phyloP scores from a whole-genome alignment of 495 filamentous ascomycete genomes.

The Pseudoneurospora amorphoporcata region DNA sequence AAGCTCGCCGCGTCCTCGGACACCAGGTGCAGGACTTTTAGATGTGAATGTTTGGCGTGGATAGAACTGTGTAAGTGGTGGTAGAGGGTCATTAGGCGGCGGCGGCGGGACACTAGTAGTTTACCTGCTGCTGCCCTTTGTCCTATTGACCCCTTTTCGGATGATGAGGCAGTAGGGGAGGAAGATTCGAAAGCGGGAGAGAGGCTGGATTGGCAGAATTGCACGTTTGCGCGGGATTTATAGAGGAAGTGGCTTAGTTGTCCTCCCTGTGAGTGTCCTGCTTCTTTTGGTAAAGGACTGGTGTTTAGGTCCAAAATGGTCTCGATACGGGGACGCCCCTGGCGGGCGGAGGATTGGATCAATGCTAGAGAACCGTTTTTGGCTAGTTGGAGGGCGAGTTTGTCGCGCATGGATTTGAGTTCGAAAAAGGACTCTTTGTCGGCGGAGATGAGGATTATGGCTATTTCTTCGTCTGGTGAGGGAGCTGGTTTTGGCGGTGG shows the following conservation, averaged over 20 bases:
- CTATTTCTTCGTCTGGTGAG: conserved; percentile 58
- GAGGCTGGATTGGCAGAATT: conserved; percentile 84
- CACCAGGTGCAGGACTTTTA: conserved; percentile 77
- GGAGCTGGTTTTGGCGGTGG: not conserved
- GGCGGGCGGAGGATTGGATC: conserved; percentile 60
- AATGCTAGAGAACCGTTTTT: conserved; percentile 64
- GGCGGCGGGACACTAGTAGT: conserved; percentile 49
- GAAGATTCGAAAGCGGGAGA: conserved; percentile 50
- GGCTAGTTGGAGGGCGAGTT: conserved; percentile 63
- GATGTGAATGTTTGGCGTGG: conserved; percentile 68
- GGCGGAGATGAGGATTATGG: conserved; percentile 82
- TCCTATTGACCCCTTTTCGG: not conserved
- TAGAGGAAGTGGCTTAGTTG: conserved; percentile 85
- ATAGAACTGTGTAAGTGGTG: conserved; percentile 71
- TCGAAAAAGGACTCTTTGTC: conserved; percentile 91
- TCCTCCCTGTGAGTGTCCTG: not conserved
- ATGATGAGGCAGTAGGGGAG: not conserved
- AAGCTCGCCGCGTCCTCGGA: conserved; percentile 64
- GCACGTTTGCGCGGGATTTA: conserved; percentile 85
- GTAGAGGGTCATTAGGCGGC: conserved; percentile 75
- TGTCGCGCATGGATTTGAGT: conserved; percentile 72
- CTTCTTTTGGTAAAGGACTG: not conserved
- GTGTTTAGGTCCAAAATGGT: conserved; percentile 46
- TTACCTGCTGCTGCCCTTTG: conserved; percentile 19
- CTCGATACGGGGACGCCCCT: conserved; percentile 54